Evolutionary conservation across 2,329 filamentous ascomycete species (phyloP), one percentile per base, ranked within the genome.

Genomic region (Cladosporium velox): DNA sequence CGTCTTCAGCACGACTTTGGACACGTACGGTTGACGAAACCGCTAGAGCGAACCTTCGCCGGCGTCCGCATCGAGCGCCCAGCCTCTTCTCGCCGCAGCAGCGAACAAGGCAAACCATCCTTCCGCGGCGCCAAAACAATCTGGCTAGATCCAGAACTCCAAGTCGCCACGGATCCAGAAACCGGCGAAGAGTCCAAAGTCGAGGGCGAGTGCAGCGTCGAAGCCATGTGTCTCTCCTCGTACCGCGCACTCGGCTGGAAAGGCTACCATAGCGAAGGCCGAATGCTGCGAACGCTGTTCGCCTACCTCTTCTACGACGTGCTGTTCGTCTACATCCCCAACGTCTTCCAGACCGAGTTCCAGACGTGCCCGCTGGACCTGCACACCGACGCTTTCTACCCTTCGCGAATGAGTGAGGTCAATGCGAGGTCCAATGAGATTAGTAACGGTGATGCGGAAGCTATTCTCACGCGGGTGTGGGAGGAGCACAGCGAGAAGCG

Each of bases 271-370:
- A 88, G 90, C 21, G 95, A 99, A 82, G 92, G 93, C 38, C 91
- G 93, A 2, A 93, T 98, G 71, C 81, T 98, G 7, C 88, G 93
- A n/a, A 99, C 95, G 0, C 82, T 99, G 7, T 84, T 85, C 71
- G 82, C 77, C n/a, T 94, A 95, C 74, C 86, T 99, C 21, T 97
- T 98, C 81, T 95, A 90, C 81, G 94, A 99, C 77, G 87, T 98
- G 28, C 82, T 99, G 7, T 98, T 98, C 79, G 84, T 92, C 30
- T 97, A 96, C 77, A 87, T 98, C 5, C 94, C 95, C 30, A 97
- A 98, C 72, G 94, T 99, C 65, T 99, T 99, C 78, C 94, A 98
- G 77, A 99, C 95, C 6, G 87, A 90, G 0, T 99, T 92, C 76
- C 95, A 99, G 78, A 96, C 92, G 0, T 97, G 92, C 74, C 95